Evolutionary conservation across 1,284 basidiomycete genomes (phyloP), one percentile per base, ranked within the genome.

Genomic region (Malassezia vespertilionis): DNA sequence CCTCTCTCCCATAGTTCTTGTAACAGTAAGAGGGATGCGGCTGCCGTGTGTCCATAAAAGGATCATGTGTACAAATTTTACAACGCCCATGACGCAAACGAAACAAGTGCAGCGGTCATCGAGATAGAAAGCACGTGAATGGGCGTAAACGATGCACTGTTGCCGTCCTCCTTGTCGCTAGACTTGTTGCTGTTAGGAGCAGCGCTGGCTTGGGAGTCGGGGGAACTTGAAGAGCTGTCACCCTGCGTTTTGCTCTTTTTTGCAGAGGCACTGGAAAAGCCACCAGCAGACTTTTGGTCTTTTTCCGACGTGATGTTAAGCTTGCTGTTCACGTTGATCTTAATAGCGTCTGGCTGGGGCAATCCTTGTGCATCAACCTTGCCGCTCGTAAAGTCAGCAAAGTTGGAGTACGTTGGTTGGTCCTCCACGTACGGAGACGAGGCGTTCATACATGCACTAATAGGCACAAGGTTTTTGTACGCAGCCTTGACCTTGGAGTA

Each of bases 371-470:
- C 56, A 39, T 54, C 39, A 38, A 65, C 52, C 39, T 61, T 62
- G 31, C 63, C 64, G 4, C 46, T 51, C 6, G 54, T 33, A 47
- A 61, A 66, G 45, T 61, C 49, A n/a, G 43, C 53, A 53, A 61
- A 66, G 57, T 54, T 52, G 14, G 65, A 59, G 60, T 67, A 75
- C 31, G 66, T 71, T 40, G 69, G 61, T 7, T 36, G 23, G 37
- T 57, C 52, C 61, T 77, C 75, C 15, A 53, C 64, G 56, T 77
- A 77, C 0, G 75, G 75, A 33, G 65, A 50, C 10, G 63, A 61
- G 33, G 55, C 44, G 55, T 69, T 69, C 52, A 58, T 52, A 56
- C 67, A 70, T 7, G 64, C 62, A 5, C 57, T 61, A 18, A 69
- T 42, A 17, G 65, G 65, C 0, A 70, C 61, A 31, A 69, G 52